These are phyloP conservation scores for Betula pendula DNA, from an alignment of 306 rosid genomes.

Conservation along the genomic window DNA sequence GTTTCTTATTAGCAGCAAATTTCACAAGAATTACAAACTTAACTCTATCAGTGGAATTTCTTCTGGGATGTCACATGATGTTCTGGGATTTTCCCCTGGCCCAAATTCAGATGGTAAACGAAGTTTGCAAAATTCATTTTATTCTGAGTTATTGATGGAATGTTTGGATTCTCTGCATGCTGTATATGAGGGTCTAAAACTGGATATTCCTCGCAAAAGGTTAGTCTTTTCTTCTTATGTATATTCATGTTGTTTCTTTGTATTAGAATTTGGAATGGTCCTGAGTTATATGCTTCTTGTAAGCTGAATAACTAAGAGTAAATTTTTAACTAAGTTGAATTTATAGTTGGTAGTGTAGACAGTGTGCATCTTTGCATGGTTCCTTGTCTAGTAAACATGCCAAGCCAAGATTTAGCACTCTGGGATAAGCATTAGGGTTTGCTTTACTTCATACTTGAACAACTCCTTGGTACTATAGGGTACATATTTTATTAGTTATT, in stretches of 20 bases:
- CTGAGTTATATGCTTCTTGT: background rate
- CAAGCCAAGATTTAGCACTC: background rate
- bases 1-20: constrained; percentile 74
- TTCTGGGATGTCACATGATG: constrained; percentile 40
- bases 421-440: constrained; percentile 13
- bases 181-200: constrained; percentile 85
- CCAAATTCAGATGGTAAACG: constrained; percentile 29
- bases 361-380: background rate
- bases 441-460: constrained; percentile 12
- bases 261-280: constrained; percentile 7
- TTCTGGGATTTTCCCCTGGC: constrained; percentile 30
- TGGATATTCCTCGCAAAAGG: constrained; percentile 88
- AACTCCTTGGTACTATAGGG: background rate
- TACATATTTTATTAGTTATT: constrained; percentile 20
- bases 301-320: constrained; percentile 7
- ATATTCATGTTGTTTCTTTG: background rate
- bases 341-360: background rate
- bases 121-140: constrained; percentile 48
- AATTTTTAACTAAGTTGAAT: background rate
- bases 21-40: constrained; percentile 65
- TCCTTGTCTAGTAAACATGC: background rate
- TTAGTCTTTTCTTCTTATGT: constrained; percentile 25
- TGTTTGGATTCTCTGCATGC: constrained; percentile 88
- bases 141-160: constrained; percentile 61
- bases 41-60: constrained; percentile 48